phyloP scores from a whole-genome alignment of 1,139 yeast genomes.

The Protomyces lactucae-debilis region DNA sequence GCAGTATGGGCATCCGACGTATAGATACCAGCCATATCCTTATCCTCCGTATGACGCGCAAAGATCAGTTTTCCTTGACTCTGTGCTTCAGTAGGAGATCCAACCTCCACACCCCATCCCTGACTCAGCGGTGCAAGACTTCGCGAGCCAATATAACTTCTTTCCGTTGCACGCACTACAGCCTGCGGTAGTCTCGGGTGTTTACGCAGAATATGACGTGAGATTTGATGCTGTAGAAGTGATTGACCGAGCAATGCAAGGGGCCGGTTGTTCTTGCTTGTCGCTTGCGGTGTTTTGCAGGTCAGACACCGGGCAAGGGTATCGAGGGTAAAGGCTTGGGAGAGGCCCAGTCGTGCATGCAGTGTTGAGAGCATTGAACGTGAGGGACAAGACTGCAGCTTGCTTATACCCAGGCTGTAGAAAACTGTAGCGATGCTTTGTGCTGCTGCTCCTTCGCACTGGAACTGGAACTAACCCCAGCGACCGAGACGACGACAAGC shows the following conservation, averaged over 20 bases:
- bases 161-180: conserved; percentile 67
- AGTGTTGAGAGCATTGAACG: conserved; percentile 56
- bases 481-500: too few species aligned
- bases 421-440: too few species aligned
- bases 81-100: conserved; percentile 48
- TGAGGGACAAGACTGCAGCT: too few species aligned
- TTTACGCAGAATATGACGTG: conserved; percentile 64
- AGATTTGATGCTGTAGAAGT: conserved; percentile 66
- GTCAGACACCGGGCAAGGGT: conserved; percentile 78
- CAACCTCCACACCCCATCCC: conserved; percentile 79
- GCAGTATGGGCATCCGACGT: conserved; percentile 44
- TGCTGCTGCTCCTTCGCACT: too few species aligned
- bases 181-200: conserved; percentile 88
- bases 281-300: conserved; percentile 44
- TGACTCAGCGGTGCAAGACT: conserved; percentile 61
- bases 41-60: conserved; percentile 39
- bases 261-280: conserved; percentile 17
- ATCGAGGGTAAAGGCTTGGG: conserved; percentile 50
- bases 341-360: conserved; percentile 66
- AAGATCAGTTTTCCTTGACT: neutral
- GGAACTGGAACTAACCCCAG: too few species aligned
- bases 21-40: conserved; percentile 46
- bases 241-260: conserved; percentile 58
- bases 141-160: conserved; percentile 63
- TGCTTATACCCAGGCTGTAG: too few species aligned